phyloP scores from a whole-genome alignment of 2,329 filamentous ascomycete species.

The Elsinoe ampelina region DNA sequence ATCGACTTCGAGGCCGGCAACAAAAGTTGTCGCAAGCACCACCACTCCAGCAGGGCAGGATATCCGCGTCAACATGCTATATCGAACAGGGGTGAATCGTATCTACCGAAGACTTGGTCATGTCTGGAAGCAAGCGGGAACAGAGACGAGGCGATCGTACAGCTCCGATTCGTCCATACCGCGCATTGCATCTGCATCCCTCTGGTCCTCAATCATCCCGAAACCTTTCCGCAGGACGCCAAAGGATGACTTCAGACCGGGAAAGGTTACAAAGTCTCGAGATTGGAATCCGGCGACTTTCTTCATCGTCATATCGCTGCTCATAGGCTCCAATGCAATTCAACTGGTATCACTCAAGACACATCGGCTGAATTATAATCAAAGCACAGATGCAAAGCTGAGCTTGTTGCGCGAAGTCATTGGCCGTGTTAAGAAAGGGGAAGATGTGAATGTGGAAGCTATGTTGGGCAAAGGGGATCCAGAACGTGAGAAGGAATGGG shows the following conservation, averaged over 20 bases:
- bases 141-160: background rate
- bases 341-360: conserved; percentile 77
- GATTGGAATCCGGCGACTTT: conserved; percentile 50
- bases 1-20: background rate
- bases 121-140: background rate
- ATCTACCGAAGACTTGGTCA: background rate
- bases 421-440: conserved; percentile 58
- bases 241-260: conserved; percentile 16
- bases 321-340: conserved; percentile 93
- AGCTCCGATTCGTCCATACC: conserved; percentile 19
- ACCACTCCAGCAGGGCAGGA: background rate
- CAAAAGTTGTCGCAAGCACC: too few relatives aligned
- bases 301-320: conserved; percentile 58
- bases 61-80: background rate
- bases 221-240: conserved; percentile 23
- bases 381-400: conserved; percentile 72
- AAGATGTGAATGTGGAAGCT: conserved; percentile 77
- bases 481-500: conserved; percentile 74
- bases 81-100: too few relatives aligned
- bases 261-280: conserved; percentile 20
- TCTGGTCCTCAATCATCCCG: conserved; percentile 30
- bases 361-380: conserved; percentile 61
- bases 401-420: conserved; percentile 65
- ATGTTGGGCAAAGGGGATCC: conserved; percentile 69
- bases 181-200: conserved; percentile 26